Percentiles rank a stretch among this genome's conserved stretches.
These are phyloP conservation scores for bread wheat (Triticum aestivum) DNA, from an alignment of 176 grass and related monocot genomes.

Conservation along the genomic window DNA sequence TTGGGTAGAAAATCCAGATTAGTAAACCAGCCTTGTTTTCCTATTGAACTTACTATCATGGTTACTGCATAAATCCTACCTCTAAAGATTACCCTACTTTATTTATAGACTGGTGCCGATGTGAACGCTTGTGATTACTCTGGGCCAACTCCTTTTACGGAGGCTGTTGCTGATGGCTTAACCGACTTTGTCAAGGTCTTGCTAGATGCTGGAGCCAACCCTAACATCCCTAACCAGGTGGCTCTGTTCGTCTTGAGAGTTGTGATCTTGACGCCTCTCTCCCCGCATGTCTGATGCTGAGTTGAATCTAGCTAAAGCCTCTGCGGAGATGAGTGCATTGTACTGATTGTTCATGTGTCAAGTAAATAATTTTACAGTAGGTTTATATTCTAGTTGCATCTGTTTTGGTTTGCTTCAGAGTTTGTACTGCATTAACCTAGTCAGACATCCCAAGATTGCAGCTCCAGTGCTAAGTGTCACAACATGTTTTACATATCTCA, in stretches of 20 bases:
- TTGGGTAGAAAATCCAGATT: background rate
- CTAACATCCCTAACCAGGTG: constrained; percentile 34
- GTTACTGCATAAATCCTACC: background rate
- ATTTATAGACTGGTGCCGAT: constrained; percentile 49
- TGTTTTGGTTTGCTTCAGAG: constrained; percentile 4
- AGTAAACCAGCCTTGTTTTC: background rate
- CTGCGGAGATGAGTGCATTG: background rate
- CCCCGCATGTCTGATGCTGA: background rate
- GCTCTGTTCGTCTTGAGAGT: background rate
- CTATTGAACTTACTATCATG: background rate
- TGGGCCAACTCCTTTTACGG: constrained; percentile 1
- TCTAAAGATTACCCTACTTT: background rate
- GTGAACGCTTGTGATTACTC: constrained; percentile 8
- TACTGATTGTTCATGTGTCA: background rate
- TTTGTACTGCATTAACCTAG: background rate
- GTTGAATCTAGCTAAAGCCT: background rate
- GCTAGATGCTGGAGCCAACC: constrained; percentile 42
- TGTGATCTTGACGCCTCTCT: background rate
- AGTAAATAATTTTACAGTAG: background rate
- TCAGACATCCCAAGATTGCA: background rate
- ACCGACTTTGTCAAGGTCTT: constrained; percentile 34
- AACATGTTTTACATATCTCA: background rate
- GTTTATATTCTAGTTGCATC: background rate
- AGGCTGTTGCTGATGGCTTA: constrained; percentile 8
- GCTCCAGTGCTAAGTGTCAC: background rate